Evolutionary conservation across 441 rosid genomes (phyloP).

Genomic region (Erysimum cheiri): DNA sequence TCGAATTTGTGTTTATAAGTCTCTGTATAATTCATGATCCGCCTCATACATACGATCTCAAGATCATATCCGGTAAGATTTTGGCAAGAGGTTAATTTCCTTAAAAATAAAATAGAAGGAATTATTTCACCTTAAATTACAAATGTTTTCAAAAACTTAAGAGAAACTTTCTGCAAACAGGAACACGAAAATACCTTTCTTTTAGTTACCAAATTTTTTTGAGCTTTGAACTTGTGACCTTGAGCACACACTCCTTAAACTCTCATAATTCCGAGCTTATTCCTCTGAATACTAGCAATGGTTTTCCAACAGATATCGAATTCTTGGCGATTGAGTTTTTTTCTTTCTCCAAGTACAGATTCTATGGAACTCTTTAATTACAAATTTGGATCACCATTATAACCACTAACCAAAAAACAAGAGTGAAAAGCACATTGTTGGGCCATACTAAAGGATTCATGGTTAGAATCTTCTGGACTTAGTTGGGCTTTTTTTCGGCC

Average conservation of each 20-base stretch:
- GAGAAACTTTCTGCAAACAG: background rate
- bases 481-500: background rate
- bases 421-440: background rate
- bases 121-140: too few species aligned
- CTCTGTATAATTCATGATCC: too few species aligned
- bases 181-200: background rate
- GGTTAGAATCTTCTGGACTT: background rate
- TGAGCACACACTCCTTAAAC: background rate
- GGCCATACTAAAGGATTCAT: background rate
- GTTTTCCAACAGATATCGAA: background rate
- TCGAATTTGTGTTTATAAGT: too few species aligned
- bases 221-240: too few species aligned
- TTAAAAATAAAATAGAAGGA: background rate
- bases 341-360: background rate
- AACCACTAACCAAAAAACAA: background rate
- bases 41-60: background rate
- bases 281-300: background rate
- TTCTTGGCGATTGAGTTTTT: background rate
- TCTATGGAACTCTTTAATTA: background rate
- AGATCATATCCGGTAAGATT: background rate
- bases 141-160: background rate
- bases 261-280: background rate
- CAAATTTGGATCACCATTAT: background rate
- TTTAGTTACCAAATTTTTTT: background rate
- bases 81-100: background rate